Evolutionary conservation across 441 rosid genomes (phyloP).

Genomic region (Manihot esculenta): DNA sequence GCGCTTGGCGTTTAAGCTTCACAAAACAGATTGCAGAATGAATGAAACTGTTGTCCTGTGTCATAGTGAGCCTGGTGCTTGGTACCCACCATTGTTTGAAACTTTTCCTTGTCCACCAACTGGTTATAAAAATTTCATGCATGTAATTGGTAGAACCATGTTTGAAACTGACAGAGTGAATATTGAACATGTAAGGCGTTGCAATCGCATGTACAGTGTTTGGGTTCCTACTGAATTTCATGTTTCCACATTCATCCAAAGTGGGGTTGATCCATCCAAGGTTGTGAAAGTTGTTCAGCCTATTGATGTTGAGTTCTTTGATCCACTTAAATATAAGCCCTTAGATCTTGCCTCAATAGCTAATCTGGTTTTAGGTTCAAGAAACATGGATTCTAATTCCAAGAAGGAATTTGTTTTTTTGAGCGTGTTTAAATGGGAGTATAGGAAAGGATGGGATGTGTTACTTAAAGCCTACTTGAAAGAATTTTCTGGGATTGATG

Average conservation of each 20-base stretch:
- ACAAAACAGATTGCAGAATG: constrained; percentile 44
- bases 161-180: constrained; percentile 82
- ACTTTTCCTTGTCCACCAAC: constrained; percentile 76
- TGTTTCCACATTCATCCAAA: constrained; percentile 59
- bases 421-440: constrained; percentile 88
- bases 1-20: constrained; percentile 48
- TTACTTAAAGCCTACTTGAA: constrained; percentile 67
- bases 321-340: constrained; percentile 51
- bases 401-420: constrained; percentile 57
- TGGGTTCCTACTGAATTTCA: constrained; percentile 95
- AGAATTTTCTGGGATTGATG: constrained; percentile 59
- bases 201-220: constrained; percentile 68
- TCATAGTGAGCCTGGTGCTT: constrained; percentile 94
- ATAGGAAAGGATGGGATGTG: constrained; percentile 89
- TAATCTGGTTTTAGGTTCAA: constrained; percentile 48
- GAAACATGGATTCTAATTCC: constrained; percentile 10
- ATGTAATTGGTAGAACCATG: constrained; percentile 82
- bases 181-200: constrained; percentile 53
- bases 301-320: constrained; percentile 62
- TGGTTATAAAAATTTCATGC: constrained; percentile 48
- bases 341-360: constrained; percentile 42
- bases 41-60: constrained; percentile 76
- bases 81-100: constrained; percentile 81
- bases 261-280: constrained; percentile 74
- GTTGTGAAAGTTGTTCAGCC: constrained; percentile 79